phyloP scores from a whole-genome alignment of 202 grass and related monocot genomes.

The Alloteropsis angusta region DNA sequence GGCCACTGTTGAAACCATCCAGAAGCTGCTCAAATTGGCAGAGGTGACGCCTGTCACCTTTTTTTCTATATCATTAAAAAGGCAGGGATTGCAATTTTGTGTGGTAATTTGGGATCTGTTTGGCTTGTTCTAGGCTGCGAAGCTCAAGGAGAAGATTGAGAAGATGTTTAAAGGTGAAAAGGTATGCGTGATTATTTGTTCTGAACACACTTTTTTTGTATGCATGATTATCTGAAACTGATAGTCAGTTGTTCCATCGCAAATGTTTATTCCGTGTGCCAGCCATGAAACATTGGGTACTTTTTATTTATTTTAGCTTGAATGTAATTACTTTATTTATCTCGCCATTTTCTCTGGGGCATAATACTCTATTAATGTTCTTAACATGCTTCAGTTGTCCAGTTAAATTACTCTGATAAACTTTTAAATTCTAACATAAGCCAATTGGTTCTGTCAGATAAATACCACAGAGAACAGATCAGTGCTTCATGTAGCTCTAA shows the following conservation, averaged over 20 bases:
- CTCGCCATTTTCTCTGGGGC: neutral
- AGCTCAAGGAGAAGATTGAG: slow-evolving; percentile 74
- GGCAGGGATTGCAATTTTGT: neutral
- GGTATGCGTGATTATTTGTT: slow-evolving; percentile 25
- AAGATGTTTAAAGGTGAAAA: slow-evolving; percentile 75
- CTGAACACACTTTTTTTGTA: no score
- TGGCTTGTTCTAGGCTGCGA: slow-evolving; percentile 41
- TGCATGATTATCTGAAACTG: neutral
- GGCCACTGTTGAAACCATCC: slow-evolving; percentile 45
- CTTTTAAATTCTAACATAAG: neutral
- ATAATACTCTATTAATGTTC: neutral
- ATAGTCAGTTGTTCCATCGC: neutral
- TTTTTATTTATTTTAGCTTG: neutral
- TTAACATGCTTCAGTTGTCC: neutral
- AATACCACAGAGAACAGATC: slow-evolving; percentile 92
- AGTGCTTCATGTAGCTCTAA: slow-evolving; percentile 79
- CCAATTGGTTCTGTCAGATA: slow-evolving; percentile 51
- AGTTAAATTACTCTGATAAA: neutral
- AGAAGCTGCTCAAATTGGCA: slow-evolving; percentile 77
- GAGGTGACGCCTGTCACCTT: slow-evolving; percentile 14
- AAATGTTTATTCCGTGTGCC: neutral
- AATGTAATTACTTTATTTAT: neutral
- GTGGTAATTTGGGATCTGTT: slow-evolving; percentile 6
- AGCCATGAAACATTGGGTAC: neutral
- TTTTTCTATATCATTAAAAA: neutral